Conservation (phyloP, 768 basidiomycete genomes). For the Phlebiopsis gigantea region DNA sequence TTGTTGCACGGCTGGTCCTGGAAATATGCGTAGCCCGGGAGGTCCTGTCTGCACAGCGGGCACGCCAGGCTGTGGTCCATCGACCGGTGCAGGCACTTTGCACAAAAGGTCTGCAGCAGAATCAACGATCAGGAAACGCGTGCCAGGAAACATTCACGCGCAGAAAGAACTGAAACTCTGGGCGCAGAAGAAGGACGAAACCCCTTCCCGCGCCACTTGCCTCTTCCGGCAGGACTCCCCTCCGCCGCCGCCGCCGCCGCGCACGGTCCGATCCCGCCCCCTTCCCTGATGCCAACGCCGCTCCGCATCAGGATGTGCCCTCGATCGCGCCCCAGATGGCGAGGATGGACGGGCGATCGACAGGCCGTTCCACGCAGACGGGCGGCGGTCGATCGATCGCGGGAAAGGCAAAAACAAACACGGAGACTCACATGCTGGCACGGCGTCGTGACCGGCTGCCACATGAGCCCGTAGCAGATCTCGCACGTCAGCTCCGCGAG, state of each 20-base stretch:
- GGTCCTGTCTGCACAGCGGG: slow-evolving; percentile 77
- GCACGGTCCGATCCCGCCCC: too few species aligned
- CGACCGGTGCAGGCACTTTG: slow-evolving; percentile 82
- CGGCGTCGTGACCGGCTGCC: slow-evolving; percentile 86
- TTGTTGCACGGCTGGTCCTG: slow-evolving; percentile 78
- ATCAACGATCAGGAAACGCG: too few species aligned
- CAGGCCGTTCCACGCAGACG: too few species aligned
- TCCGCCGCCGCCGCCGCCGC: too few species aligned
- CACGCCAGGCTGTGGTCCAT: slow-evolving; percentile 81
- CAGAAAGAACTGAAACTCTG: not conserved
- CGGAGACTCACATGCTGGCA: slow-evolving; percentile 80
- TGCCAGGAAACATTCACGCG: too few species aligned
- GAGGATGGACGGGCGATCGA: too few species aligned
- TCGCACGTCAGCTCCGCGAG: slow-evolving; percentile 77
- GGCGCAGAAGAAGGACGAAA: not conserved
- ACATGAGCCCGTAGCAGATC: slow-evolving; percentile 82
- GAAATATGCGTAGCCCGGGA: slow-evolving; percentile 75
- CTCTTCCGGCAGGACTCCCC: too few species aligned
- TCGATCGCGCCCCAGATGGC: not conserved
- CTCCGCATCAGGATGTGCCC: too few species aligned
- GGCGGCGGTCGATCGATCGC: not conserved
- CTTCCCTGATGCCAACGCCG: too few species aligned
- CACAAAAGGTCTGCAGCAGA: slow-evolving; percentile 74
- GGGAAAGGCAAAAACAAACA: not conserved
- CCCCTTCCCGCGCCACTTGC: not conserved